These are phyloP conservation scores for Microsporum ferrugineum DNA, from an alignment of 2,329 filamentous ascomycete genomes.

Conservation along the genomic window DNA sequence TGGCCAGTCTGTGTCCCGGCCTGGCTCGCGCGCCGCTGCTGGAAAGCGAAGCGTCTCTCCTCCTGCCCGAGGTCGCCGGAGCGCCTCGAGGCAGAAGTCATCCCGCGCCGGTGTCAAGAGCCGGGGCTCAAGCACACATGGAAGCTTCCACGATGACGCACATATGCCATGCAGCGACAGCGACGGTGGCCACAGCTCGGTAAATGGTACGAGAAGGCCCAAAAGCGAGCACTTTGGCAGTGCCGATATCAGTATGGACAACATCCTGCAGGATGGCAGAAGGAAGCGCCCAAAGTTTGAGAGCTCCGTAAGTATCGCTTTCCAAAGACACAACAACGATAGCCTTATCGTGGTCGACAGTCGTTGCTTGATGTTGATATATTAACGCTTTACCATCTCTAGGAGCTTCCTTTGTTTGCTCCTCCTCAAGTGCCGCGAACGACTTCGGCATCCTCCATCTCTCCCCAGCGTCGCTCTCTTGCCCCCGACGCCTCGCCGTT, in stretches of 20 bases:
- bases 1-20: conserved; percentile 53
- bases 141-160: conserved; percentile 56
- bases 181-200: conserved; percentile 65
- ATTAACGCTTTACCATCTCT: conserved; percentile 15
- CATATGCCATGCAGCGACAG: conserved; percentile 74
- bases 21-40: conserved; percentile 54
- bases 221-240: conserved; percentile 79
- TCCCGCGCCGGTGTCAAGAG: conserved; percentile 58
- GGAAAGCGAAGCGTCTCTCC: conserved; percentile 71
- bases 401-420: conserved; percentile 94
- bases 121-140: conserved; percentile 49
- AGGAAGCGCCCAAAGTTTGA: conserved; percentile 91
- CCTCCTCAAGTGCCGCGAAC: conserved; percentile 87
- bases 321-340: neutral
- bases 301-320: conserved; percentile 68
- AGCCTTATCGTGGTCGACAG: too few species aligned
- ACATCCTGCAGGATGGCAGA: conserved; percentile 93
- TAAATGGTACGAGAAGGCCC: conserved; percentile 57
- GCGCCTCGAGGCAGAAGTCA: conserved; percentile 63
- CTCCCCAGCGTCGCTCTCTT: conserved; percentile 72
- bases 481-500: conserved; percentile 63
- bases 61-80: conserved; percentile 59
- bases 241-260: conserved; percentile 94
- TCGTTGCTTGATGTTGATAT: conserved; percentile 3
- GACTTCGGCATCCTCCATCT: conserved; percentile 95